A percentile compares a stretch with the other conserved stretches of the same genome.
Conservation (phyloP, 441 rosid genomes). For the Populus tomentosa region DNA sequence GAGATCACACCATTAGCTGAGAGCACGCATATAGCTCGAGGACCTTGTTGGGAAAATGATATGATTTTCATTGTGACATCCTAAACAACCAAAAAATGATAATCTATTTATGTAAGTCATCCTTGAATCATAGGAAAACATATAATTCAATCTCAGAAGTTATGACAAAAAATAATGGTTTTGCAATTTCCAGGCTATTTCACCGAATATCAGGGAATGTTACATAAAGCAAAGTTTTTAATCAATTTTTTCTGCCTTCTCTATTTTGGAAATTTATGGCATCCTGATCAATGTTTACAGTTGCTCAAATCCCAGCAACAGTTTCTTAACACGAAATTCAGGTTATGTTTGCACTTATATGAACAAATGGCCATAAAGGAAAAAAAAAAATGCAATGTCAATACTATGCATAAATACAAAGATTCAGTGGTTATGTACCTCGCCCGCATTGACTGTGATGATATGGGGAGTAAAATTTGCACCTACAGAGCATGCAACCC, state of each 20-base stretch:
- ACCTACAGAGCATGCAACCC: conserved; percentile 63
- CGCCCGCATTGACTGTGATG: conserved; percentile 82
- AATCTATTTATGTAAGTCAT: not conserved
- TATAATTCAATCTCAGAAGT: not conserved
- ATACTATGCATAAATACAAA: not conserved
- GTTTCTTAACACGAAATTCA: not conserved
- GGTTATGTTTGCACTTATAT: not conserved
- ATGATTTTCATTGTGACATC: conserved; percentile 91
- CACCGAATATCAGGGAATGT: not conserved
- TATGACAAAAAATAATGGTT: not conserved
- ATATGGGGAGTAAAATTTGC: conserved; percentile 84
- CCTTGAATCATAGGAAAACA: not conserved
- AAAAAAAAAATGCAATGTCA: not conserved
- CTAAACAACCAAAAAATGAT: conserved; percentile 32
- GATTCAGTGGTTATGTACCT: conserved; percentile 43
- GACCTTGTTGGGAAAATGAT: conserved; percentile 95
- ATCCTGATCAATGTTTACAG: not conserved
- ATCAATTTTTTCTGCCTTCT: not conserved
- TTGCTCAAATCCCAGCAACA: conserved; percentile 7
- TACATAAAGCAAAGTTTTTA: not conserved
- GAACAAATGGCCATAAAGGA: not conserved
- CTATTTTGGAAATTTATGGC: not conserved
- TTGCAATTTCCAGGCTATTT: not conserved
- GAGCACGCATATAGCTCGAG: conserved; percentile 83
- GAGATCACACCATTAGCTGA: conserved; percentile 95